Evolutionary conservation across 2,329 filamentous ascomycete genomes (phyloP), one percentile per base, ranked within the genome.

Genomic region (Daldinia sp.): DNA sequence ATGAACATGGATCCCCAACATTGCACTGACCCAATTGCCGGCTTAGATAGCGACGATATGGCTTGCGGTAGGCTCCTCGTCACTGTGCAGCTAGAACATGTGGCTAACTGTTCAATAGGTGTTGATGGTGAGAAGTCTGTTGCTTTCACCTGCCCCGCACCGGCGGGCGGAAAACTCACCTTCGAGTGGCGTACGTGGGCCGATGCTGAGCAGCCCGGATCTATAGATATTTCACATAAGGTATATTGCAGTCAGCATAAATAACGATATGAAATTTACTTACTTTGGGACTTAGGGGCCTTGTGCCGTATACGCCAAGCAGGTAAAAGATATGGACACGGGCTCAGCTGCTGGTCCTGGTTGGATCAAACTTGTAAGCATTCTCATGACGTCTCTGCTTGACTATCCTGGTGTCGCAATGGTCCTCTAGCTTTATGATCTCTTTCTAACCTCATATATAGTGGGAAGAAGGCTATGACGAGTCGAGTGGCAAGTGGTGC

Each of bases 271-370:
- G n/a, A 12, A 6, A 9, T 30, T 20, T 26, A 2, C 46, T 67
- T 55, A 67, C 50, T 9, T 50, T 54, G 23, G 2, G n/a, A 50
- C 91, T 79, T 85, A 88, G 77, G 92, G 92, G 0, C 90, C 92
- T 55, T 92, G 91, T 75, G 86, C 90, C 30, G 86, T 93, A 26
- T 94, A 93, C 79, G 82, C 93, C 81, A 93, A 93, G 82, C 87
- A 88, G 74, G 86, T 93, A 1, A 79, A 82, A 70, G 84, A 88
- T 64, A 88, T 89, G 65, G 80, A 80, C 12, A 77, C 76, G 23
- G 81, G 84, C 70, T 78, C 86, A 12, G 88, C 88, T 56, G 81
- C 84, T 26, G 91, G 91, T 4, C 81, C 83, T 57, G 91, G 91
- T 42, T 94, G 92, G 92, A 92, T 94, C 85, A 93, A 93, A 84